Percentiles rank a stretch among this genome's conserved stretches.
Evolutionary conservation across 768 basidiomycete species (phyloP).

Genomic region (Kwoniella pini): DNA sequence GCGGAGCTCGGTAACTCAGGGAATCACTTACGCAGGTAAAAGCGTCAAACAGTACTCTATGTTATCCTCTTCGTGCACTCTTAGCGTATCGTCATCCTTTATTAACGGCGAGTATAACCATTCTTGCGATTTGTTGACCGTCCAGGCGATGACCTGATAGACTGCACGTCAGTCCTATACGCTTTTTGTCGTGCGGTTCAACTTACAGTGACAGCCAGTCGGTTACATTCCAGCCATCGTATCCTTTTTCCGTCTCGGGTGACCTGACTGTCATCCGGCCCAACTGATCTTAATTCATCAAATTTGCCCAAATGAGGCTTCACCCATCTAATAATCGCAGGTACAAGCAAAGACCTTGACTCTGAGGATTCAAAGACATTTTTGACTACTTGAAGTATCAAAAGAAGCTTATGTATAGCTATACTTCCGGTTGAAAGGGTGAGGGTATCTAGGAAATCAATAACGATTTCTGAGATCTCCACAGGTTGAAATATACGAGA

Average conservation of each 20-base stretch:
- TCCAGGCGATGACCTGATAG: slow-evolving; percentile 55
- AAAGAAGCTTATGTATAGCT: slow-evolving; percentile 87
- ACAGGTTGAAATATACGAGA: slow-evolving; percentile 74
- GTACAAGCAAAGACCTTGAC: slow-evolving; percentile 75
- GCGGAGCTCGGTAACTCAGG: not conserved
- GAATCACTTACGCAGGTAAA: slow-evolving; percentile 69
- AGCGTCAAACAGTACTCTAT: slow-evolving; percentile 80
- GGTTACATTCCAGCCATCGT: slow-evolving; percentile 82
- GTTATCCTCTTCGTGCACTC: slow-evolving; percentile 84
- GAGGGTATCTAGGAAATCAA: slow-evolving; percentile 82
- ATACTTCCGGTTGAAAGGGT: slow-evolving; percentile 78
- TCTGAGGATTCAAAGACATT: slow-evolving; percentile 80
- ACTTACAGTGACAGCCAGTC: slow-evolving; percentile 85
- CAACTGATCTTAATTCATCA: slow-evolving; percentile 67
- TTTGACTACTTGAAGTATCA: slow-evolving; percentile 89
- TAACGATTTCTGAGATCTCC: slow-evolving; percentile 82
- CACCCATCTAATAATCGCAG: slow-evolving; percentile 87
- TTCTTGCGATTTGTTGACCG: slow-evolving; percentile 85
- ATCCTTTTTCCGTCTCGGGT: slow-evolving; percentile 73
- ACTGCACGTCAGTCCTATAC: slow-evolving; percentile 2
- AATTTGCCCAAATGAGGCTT: slow-evolving; percentile 91
- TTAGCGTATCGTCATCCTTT: slow-evolving; percentile 63
- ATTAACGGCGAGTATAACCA: slow-evolving; percentile 70
- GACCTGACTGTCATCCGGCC: slow-evolving; percentile 66
- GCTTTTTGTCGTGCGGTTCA: not conserved